Evolutionary conservation across 1,284 basidiomycete genomes (phyloP), one percentile per base, ranked within the genome.

Genomic region (Ganoderma resinaceum): DNA sequence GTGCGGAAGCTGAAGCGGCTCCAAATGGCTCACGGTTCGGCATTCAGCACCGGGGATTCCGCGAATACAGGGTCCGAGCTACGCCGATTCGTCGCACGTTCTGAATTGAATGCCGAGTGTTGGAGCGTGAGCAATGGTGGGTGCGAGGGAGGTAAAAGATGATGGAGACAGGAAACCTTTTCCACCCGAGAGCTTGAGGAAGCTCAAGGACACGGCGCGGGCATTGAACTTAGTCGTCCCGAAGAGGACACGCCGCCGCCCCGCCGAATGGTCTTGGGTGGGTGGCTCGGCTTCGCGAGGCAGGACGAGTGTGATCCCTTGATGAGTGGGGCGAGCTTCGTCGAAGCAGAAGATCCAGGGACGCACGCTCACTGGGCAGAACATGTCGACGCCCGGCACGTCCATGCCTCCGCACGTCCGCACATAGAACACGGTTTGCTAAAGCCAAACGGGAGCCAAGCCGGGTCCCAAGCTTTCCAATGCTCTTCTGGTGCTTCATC

Each of bases 341-440:
- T 58, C 33, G 55, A 58, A 58, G 55, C 8, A 37, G 55, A 58
- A 58, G 33, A 58, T 58, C 55, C 55, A 58, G 55, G 55, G 55
- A 58, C 55, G 55, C 55, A 58, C 55, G 55, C 33, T 58, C 55
- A 58, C 60, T 61, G 43, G 55, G 55, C 55, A 70, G 46, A 70
- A 62, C 65, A 66, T 65, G 63, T 63, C 68, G 37, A 60, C 7
- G 53, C 65, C 62, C 31, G 65, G 68, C 59, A 59, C 46, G 68
- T 66, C 68, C 37, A 62, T 70, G 49, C 49, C 31, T 37, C 31
- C 55, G 55, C 55, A 37, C 35, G 35, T 23, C 55, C 33, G 33
- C 55, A 58, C 33, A 23, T 7, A 20, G 33, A 58, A 58, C 20
- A 58, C 9, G 55, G 33, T 58, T 58, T 58, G 20, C 55, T 58